Base-by-base conservation (phyloP, 164 flowering plant genomes). In the Saururus chinensis region DNA sequence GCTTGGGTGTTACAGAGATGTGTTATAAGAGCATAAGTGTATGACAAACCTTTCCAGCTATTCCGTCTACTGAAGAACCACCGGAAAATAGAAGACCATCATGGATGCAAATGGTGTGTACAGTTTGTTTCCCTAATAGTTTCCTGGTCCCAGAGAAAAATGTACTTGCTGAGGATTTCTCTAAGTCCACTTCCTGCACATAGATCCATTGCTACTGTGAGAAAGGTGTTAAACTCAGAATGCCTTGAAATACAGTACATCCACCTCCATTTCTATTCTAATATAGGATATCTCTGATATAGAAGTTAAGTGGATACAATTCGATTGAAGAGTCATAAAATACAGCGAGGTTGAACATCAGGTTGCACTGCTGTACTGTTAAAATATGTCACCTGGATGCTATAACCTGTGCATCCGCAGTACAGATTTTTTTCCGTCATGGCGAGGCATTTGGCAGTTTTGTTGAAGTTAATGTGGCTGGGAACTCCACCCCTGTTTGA, bases 11-110 rank as follows among this genome's bases (percentile, higher is more conserved):
- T n/a, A n/a, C n/a, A n/a, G n/a, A n/a, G n/a, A n/a, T n/a, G n/a
- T n/a, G n/a, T n/a, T n/a, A n/a, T 2, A 2, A 30, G 37, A 30
- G 37, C 37, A 30, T 6, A 45, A 45, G 49, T 45, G 14, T 12
- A 22, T n/a, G 56, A 57, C 48, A 13, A 71, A 87, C 95, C 95
- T 82, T 87, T 66, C 84, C 90, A 26, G 88, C 87, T n/a, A 71
- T 53, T 2, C 84, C 88, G 71, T 87, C 95, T 7, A 85, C 83
- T 1, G 85, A 73, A 25, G 95, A 80, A 40, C 95, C 91, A 21
- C 86, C 78, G 4, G 82, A 82, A 55, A 63, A 77, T 59, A 87
- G 82, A 57, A 69, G 60, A 20, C 70, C 81, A 37, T 75, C 81
- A 24, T 66, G 77, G 40, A 79, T 68, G 12, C 70, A 63, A 0